A percentile compares a stretch with the other conserved stretches of the same genome.
Evolutionary conservation across 495 filamentous ascomycete species (phyloP).

Genomic region (Apiosordaria backusii): DNA sequence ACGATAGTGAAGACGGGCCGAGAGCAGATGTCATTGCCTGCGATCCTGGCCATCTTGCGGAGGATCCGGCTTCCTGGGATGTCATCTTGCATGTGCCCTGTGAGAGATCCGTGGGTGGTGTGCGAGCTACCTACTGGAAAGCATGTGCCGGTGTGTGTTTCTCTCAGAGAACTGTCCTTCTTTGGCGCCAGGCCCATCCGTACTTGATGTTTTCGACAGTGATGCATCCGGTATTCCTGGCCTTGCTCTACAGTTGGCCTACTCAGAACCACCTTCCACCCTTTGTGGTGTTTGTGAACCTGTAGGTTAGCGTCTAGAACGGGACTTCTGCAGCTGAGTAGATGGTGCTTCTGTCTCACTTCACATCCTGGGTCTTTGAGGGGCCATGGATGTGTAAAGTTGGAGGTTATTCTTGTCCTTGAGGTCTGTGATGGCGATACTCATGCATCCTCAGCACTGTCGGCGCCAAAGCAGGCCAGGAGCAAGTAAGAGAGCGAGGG

Average conservation of each 20-base stretch:
- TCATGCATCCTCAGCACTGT: neutral
- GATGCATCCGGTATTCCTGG: neutral
- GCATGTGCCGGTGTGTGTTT: too few species aligned
- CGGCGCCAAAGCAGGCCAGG: neutral
- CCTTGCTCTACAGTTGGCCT: neutral
- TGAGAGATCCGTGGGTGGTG: too few species aligned
- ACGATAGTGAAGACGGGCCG: too few species aligned
- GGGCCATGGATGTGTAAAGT: neutral
- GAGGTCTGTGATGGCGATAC: neutral
- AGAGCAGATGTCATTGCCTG: too few species aligned
- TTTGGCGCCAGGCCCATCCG: neutral
- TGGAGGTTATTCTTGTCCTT: neutral
- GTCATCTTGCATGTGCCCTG: too few species aligned
- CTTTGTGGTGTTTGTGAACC: neutral
- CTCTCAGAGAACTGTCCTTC: too few species aligned
- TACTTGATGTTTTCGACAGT: neutral
- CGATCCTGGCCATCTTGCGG: too few species aligned
- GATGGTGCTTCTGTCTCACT: neutral
- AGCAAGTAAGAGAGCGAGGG: too few species aligned
- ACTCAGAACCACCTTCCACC: neutral
- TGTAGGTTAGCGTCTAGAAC: neutral
- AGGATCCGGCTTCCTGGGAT: too few species aligned
- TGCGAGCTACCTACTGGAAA: too few species aligned
- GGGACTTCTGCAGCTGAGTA: neutral
- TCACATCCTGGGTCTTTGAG: neutral